Conservation (phyloP, 83 land plant genomes). For the Isoetes engelmannii region DNA sequence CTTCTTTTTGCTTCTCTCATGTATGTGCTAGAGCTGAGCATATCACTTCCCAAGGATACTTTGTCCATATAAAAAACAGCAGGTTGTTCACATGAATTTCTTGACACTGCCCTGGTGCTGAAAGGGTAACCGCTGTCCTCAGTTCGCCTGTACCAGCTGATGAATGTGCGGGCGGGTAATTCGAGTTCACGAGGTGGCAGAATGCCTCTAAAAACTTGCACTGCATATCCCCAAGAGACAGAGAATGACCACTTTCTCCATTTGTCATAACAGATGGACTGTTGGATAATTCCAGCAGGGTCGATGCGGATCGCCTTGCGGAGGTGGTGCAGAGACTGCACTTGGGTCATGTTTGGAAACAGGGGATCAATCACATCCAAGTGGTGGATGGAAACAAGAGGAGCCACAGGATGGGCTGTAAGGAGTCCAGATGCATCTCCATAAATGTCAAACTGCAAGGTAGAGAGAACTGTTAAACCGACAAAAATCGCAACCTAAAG, state of each 20-base stretch:
- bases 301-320: background rate
- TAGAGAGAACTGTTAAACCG: too few species aligned
- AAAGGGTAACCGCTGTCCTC: conserved; percentile 10
- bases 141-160: conserved; percentile 11
- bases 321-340: background rate
- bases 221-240: conserved; percentile 17
- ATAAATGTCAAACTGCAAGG: conserved; percentile 7
- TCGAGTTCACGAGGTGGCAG: conserved; percentile 13
- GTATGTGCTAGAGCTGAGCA: conserved; percentile 1
- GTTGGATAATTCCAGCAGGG: background rate
- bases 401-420: conserved; percentile 10
- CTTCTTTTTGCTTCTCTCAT: conserved; percentile 6
- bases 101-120: background rate
- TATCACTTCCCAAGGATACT: background rate
- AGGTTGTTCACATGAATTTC: conserved; percentile 8
- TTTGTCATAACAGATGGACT: conserved; percentile 15
- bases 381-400: conserved; percentile 6
- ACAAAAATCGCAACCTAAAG: too few species aligned
- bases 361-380: background rate
- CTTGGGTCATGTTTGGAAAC: conserved; percentile 7
- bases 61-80: conserved; percentile 10
- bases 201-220: conserved; percentile 7
- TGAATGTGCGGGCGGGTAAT: conserved; percentile 5
- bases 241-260: conserved; percentile 14
- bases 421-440: conserved; percentile 10